A percentile compares a stretch with the other conserved stretches of the same genome.
Evolutionary conservation across 2,329 filamentous ascomycete species (phyloP).

Genomic region (Ascochyta pisi): DNA sequence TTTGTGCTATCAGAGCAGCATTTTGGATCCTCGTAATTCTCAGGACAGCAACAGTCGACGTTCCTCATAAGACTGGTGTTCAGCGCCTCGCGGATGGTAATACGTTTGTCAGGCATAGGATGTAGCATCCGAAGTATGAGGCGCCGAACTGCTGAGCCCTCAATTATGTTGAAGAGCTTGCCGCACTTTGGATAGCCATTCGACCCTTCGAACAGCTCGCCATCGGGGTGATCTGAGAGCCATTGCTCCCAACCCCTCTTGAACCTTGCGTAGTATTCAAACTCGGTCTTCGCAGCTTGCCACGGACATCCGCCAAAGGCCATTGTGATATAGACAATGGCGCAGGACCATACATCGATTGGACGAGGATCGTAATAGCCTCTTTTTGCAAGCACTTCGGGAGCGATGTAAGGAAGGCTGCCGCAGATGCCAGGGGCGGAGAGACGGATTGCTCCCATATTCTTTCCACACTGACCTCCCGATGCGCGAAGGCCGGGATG

Average conservation of each 20-base stretch:
- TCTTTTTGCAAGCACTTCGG: conserved; percentile 78
- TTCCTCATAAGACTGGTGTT: conserved; percentile 75
- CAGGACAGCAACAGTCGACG: conserved; percentile 79
- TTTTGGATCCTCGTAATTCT: conserved; percentile 71
- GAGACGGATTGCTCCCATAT: conserved; percentile 73
- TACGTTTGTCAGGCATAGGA: conserved; percentile 74
- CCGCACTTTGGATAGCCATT: conserved; percentile 69
- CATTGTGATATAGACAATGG: conserved; percentile 81
- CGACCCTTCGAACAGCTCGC: conserved; percentile 59
- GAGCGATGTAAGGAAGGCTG: conserved; percentile 85
- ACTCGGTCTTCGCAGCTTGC: conserved; percentile 67
- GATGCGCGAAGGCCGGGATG: conserved; percentile 79
- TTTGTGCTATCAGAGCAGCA: conserved; percentile 65
- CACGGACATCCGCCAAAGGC: conserved; percentile 76
- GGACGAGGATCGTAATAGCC: conserved; percentile 74
- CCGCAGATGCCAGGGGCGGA: conserved; percentile 84
- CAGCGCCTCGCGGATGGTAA: conserved; percentile 72
- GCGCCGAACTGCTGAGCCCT: conserved; percentile 68
- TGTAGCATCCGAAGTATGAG: conserved; percentile 83
- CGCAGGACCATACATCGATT: conserved; percentile 86
- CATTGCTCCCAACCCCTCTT: conserved; percentile 73
- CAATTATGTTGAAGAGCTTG: conserved; percentile 72
- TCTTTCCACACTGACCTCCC: conserved; percentile 74
- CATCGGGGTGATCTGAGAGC: conserved; percentile 63
- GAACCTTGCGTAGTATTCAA: conserved; percentile 68